Conservation (phyloP, 306 rosid genomes). For the Ormosia semicastrata region DNA sequence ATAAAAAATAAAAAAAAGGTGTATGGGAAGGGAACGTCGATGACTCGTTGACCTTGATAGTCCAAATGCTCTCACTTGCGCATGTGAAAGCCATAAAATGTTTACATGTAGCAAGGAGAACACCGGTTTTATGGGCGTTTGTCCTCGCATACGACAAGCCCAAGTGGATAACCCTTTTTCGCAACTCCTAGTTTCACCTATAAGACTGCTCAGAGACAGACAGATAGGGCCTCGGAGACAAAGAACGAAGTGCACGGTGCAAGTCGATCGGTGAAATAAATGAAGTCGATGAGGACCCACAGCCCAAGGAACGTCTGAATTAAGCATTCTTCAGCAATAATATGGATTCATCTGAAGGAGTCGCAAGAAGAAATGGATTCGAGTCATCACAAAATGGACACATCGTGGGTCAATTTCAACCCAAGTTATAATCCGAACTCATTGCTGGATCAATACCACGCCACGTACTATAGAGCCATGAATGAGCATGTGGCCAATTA, state of each 20-base stretch:
- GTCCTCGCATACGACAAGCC: background rate
- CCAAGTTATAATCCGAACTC: background rate
- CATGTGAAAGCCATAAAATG: background rate
- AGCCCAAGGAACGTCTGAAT: background rate
- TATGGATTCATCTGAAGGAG: background rate
- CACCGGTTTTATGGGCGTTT: background rate
- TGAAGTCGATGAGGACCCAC: background rate
- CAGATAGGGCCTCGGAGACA: background rate
- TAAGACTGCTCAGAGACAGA: background rate
- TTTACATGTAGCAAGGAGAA: background rate
- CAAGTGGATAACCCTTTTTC: background rate
- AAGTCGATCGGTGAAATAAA: background rate
- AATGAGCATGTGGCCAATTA: background rate
- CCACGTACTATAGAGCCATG: background rate
- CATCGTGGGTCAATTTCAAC: background rate
- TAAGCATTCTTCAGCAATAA: slow-evolving; percentile 4
- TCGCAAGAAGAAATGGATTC: background rate
- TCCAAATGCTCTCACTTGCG: background rate
- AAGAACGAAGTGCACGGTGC: background rate
- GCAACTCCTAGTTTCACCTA: background rate
- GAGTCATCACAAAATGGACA: background rate
- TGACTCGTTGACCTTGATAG: background rate
- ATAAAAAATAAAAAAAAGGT: too few relatives aligned
- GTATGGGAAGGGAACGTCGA: background rate
- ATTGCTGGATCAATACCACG: background rate